These are phyloP conservation scores for Globisporangium orthogonon DNA, from an alignment of 352 stramenopile species.

Conservation along the genomic window DNA sequence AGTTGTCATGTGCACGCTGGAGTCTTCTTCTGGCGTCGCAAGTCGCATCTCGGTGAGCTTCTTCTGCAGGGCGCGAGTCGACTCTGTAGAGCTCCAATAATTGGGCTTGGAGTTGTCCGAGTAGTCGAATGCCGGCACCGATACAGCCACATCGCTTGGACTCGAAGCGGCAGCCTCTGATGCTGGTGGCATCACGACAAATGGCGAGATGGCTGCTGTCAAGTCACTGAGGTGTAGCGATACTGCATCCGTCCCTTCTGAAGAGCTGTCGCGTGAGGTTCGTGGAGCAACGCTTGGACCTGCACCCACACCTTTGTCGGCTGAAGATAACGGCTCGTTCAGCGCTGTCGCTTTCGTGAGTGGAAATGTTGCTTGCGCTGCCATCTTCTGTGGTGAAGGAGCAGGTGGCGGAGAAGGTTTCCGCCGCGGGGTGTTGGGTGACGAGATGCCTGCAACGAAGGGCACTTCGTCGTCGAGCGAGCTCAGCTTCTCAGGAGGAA, in stretches of 20 bases:
- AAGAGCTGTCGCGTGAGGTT: neutral
- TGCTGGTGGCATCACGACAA: neutral
- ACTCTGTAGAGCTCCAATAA: slow-evolving; percentile 19
- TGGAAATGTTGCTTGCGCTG: neutral
- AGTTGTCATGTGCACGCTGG: neutral
- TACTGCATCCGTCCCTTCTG: neutral
- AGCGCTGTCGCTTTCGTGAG: neutral
- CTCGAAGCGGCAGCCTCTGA: neutral
- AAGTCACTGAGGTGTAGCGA: neutral
- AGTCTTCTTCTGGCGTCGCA: slow-evolving; percentile 4
- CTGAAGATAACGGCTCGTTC: too few species aligned
- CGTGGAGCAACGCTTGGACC: neutral
- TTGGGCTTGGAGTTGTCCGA: slow-evolving; percentile 2
- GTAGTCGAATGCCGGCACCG: slow-evolving; percentile 15
- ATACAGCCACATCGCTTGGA: neutral
- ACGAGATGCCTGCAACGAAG: slow-evolving; percentile 18
- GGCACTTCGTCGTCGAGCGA: slow-evolving; percentile 38
- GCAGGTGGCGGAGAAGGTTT: slow-evolving; percentile 1
- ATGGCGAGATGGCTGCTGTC: neutral
- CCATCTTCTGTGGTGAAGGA: slow-evolving; percentile 1
- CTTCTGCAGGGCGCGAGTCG: slow-evolving; percentile 13
- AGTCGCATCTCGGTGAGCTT: slow-evolving; percentile 19
- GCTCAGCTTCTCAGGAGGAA: slow-evolving; percentile 16
- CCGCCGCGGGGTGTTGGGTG: slow-evolving; percentile 11
- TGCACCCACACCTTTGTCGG: neutral